Conservation (phyloP, 2,329 filamentous ascomycete species). For the Colletotrichum phormii region DNA sequence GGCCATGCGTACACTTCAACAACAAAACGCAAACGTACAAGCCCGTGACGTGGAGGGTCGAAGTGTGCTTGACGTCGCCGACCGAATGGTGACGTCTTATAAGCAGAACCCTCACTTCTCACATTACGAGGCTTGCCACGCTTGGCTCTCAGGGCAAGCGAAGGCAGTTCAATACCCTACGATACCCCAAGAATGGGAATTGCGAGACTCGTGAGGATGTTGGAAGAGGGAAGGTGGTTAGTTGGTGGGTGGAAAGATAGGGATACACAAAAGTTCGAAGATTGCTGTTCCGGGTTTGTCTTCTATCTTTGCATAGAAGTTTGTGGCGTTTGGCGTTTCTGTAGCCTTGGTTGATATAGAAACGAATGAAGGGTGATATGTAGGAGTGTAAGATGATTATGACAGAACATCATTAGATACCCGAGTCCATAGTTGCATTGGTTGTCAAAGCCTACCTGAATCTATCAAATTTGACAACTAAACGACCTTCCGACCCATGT, state of each 20-base stretch:
- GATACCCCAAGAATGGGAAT: conserved; percentile 54
- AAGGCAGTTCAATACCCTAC: conserved; percentile 53
- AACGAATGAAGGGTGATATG: background rate
- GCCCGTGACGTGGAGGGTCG: conserved; percentile 57
- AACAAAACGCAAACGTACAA: conserved; percentile 60
- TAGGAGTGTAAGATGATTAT: background rate
- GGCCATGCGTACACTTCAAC: conserved; percentile 59
- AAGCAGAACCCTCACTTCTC: conserved; percentile 51
- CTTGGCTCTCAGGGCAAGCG: conserved; percentile 54
- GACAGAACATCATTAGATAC: conserved; percentile 9
- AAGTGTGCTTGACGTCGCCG: conserved; percentile 59
- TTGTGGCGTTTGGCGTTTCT: background rate
- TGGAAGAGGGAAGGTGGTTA: background rate
- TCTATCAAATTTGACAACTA: background rate
- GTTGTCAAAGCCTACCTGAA: background rate
- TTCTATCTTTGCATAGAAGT: background rate
- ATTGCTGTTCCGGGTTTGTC: background rate
- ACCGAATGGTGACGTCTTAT: conserved; percentile 50
- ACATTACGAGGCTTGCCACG: conserved; percentile 58
- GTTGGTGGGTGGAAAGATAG: background rate
- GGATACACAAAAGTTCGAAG: conserved; percentile 21
- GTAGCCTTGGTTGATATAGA: background rate
- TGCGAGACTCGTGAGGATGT: background rate
- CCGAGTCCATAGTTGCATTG: background rate
- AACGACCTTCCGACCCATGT: background rate